Evolutionary conservation across 2,329 filamentous ascomycete species (phyloP).

Genomic region (Claviceps spartinae): DNA sequence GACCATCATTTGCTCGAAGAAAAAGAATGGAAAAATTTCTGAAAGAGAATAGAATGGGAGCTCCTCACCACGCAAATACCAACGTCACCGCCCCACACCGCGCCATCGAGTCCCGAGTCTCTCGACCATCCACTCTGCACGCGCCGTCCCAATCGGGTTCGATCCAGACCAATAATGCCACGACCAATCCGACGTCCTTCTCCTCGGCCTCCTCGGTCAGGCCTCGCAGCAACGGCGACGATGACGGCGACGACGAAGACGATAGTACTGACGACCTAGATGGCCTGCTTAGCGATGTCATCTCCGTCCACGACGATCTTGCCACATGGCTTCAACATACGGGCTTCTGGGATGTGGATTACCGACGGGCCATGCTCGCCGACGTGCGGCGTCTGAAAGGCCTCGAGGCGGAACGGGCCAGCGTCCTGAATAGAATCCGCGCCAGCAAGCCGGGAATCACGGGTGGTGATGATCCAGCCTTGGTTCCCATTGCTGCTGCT

Average conservation of each 20-base stretch:
- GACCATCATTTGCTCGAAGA: too few species aligned
- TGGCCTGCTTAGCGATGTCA: background rate
- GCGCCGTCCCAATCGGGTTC: background rate
- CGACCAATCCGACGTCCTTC: background rate
- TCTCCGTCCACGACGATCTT: conserved; percentile 9
- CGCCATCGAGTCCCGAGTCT: background rate
- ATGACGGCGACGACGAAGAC: background rate
- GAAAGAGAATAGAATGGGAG: background rate
- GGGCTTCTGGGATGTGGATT: conserved; percentile 10
- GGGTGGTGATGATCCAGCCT: background rate
- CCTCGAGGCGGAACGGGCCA: conserved; percentile 11
- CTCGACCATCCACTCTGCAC: background rate
- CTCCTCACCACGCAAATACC: background rate
- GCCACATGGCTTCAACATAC: conserved; percentile 15
- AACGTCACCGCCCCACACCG: background rate
- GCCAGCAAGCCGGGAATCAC: background rate
- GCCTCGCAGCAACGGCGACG: background rate
- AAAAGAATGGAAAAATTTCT: too few species aligned
- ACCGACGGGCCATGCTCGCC: conserved; percentile 9
- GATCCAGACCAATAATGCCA: background rate
- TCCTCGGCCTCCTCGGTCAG: background rate
- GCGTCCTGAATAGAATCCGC: conserved; percentile 10
- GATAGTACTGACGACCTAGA: background rate
- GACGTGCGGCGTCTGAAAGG: conserved; percentile 8
- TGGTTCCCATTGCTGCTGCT: background rate